Evolutionary conservation across 2,329 filamentous ascomycete species (phyloP).

Genomic region (Fusarium sp.): DNA sequence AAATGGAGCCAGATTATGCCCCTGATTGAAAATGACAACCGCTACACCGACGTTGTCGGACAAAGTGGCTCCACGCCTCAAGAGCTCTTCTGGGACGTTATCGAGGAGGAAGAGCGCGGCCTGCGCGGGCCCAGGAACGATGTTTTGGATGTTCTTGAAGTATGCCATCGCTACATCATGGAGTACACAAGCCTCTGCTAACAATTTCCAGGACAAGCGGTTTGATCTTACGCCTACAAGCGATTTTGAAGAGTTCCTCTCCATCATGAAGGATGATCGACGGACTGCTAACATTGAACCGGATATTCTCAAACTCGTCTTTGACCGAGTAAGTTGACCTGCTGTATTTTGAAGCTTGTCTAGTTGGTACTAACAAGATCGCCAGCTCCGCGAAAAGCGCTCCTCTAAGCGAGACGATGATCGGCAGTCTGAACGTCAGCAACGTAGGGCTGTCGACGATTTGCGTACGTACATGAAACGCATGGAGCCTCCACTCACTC

Average conservation of each 20-base stretch:
- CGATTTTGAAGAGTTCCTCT: conserved; percentile 86
- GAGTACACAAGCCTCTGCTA: conserved; percentile 4
- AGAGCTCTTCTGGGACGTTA: conserved; percentile 93
- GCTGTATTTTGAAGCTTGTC: background rate
- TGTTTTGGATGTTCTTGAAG: conserved; percentile 87
- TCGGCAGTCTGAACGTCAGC: conserved; percentile 83
- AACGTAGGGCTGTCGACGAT: conserved; percentile 84
- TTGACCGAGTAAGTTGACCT: conserved; percentile 71
- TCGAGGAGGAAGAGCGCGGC: conserved; percentile 93
- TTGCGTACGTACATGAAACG: conserved; percentile 89
- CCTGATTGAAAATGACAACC: conserved; percentile 78
- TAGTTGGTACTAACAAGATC: conserved; percentile 5
- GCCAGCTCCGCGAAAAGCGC: conserved; percentile 83
- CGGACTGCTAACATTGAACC: conserved; percentile 88
- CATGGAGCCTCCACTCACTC: conserved; percentile 81
- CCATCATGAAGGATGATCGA: conserved; percentile 83
- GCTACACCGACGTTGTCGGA: conserved; percentile 84
- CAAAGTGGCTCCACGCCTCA: conserved; percentile 85
- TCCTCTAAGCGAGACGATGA: conserved; percentile 83
- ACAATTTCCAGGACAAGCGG: conserved; percentile 74
- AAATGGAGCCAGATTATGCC: conserved; percentile 89
- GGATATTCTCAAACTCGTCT: conserved; percentile 82
- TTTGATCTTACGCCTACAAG: conserved; percentile 91
- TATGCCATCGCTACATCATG: conserved; percentile 56
- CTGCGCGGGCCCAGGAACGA: conserved; percentile 82